A percentile compares a stretch with the other conserved stretches of the same genome.
These are phyloP conservation scores for Epicoccum nigrum DNA, from an alignment of 2,329 filamentous ascomycete species.

Conservation along the genomic window DNA sequence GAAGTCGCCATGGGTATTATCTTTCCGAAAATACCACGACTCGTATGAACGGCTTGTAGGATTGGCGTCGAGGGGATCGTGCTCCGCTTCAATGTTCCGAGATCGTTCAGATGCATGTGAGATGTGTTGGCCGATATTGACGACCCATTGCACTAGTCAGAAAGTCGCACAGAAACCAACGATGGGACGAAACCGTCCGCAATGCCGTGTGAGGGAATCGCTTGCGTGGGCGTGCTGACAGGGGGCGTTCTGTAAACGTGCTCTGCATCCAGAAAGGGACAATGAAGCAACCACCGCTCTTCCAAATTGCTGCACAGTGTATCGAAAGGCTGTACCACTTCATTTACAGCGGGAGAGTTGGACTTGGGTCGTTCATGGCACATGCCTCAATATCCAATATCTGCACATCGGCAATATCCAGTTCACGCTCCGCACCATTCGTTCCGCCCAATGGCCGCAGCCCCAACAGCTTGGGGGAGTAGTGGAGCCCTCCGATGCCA, in stretches of 20 bases:
- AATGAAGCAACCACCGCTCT: background rate
- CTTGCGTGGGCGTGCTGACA: constrained; percentile 10
- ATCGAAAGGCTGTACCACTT: background rate
- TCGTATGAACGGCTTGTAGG: background rate
- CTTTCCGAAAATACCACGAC: constrained; percentile 1
- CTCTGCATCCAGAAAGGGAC: constrained; percentile 10
- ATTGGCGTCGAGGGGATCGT: constrained; percentile 8
- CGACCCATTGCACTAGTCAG: constrained; percentile 13
- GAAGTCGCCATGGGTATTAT: constrained; percentile 1
- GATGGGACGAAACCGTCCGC: constrained; percentile 1
- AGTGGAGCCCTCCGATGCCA: background rate
- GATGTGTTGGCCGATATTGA: constrained; percentile 19
- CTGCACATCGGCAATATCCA: background rate
- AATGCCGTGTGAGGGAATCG: constrained; percentile 5
- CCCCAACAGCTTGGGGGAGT: background rate
- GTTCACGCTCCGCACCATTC: constrained; percentile 2
- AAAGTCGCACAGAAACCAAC: constrained; percentile 1
- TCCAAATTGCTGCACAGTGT: background rate
- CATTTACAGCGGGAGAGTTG: too few relatives aligned
- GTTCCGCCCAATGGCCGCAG: background rate
- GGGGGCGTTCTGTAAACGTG: constrained; percentile 11
- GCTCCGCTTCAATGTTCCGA: constrained; percentile 19
- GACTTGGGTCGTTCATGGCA: too few relatives aligned
- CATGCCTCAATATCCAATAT: background rate
- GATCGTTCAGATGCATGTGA: constrained; percentile 14